Percentiles rank a stretch among this genome's conserved stretches.
These are phyloP conservation scores for Leonotis leonurus DNA, from an alignment of 257 asterid species.

Conservation along the genomic window DNA sequence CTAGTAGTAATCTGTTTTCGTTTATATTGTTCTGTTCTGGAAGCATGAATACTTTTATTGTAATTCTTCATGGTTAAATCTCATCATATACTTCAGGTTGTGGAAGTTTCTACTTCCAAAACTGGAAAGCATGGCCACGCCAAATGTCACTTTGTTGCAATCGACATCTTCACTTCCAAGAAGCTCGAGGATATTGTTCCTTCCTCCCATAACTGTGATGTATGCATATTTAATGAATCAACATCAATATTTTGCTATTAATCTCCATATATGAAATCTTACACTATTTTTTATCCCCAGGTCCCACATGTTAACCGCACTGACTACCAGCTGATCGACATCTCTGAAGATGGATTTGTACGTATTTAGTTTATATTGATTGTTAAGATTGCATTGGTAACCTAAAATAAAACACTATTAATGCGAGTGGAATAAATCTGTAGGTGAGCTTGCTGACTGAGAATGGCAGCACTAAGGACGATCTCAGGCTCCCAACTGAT, in stretches of 20 bases:
- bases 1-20: no score
- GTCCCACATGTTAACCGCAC: constrained; percentile 89
- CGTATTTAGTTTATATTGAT: constrained; percentile 7
- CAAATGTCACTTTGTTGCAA: constrained; percentile 83
- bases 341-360: constrained; percentile 97
- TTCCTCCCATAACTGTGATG: constrained; percentile 90
- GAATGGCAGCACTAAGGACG: constrained; percentile 87
- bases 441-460: constrained; percentile 88
- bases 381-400: neutral
- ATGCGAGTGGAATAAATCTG: neutral
- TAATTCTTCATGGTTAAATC: neutral
- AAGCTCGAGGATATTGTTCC: constrained; percentile 98
- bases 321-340: constrained; percentile 93
- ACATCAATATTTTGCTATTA: neutral
- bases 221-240: constrained; percentile 16
- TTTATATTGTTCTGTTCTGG: neutral
- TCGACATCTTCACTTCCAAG: constrained; percentile 81
- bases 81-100: constrained; percentile 44
- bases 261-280: neutral
- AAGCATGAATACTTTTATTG: neutral
- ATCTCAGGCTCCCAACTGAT: constrained; percentile 87
- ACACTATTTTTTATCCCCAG: constrained; percentile 27
- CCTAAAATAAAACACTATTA: neutral
- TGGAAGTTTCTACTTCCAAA: constrained; percentile 92
- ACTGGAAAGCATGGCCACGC: constrained; percentile 97